Evolutionary conservation across 371 early-diverging fungal species (phyloP).

Genomic region (Mucor circinelloides): DNA sequence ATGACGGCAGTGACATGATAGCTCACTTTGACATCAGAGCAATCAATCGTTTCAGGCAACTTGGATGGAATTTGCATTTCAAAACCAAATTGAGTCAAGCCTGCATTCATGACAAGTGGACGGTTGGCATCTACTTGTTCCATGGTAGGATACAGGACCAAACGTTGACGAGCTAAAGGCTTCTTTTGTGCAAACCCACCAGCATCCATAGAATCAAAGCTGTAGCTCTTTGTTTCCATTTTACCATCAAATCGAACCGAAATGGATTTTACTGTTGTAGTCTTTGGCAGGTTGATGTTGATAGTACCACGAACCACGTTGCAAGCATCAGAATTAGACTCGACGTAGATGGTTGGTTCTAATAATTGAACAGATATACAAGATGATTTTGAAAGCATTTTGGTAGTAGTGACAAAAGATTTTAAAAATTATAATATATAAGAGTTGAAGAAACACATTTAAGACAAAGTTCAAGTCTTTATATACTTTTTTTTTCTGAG

Average conservation of each 20-base stretch:
- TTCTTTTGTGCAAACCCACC: slow-evolving; percentile 2
- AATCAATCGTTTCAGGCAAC: slow-evolving; percentile 17
- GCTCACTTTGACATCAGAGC: slow-evolving; percentile 14
- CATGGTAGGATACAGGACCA: slow-evolving; percentile 8
- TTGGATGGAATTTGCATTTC: slow-evolving; percentile 24
- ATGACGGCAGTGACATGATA: slow-evolving; percentile 19
- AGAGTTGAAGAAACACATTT: not conserved
- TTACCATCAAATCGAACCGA: slow-evolving; percentile 16
- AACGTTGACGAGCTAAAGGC: slow-evolving; percentile 9
- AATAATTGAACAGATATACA: slow-evolving; percentile 13
- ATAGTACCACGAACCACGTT: slow-evolving; percentile 19
- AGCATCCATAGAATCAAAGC: slow-evolving; percentile 8
- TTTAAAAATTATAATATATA: not conserved
- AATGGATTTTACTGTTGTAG: slow-evolving; percentile 13
- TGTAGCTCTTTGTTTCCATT: slow-evolving; percentile 14
- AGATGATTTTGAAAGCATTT: slow-evolving; percentile 23
- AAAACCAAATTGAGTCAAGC: slow-evolving; percentile 20
- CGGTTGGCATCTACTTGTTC: not conserved
- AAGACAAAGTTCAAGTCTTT: not conserved
- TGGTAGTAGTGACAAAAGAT: not conserved
- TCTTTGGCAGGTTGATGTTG: slow-evolving; percentile 10
- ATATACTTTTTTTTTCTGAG: not conserved
- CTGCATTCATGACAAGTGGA: slow-evolving; percentile 10
- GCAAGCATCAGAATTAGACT: not conserved
- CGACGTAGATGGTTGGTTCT: slow-evolving; percentile 17